Evolutionary conservation across 129 eudicot genomes (phyloP), one percentile per base, ranked within the genome.

Genomic region (Arctium lappa): DNA sequence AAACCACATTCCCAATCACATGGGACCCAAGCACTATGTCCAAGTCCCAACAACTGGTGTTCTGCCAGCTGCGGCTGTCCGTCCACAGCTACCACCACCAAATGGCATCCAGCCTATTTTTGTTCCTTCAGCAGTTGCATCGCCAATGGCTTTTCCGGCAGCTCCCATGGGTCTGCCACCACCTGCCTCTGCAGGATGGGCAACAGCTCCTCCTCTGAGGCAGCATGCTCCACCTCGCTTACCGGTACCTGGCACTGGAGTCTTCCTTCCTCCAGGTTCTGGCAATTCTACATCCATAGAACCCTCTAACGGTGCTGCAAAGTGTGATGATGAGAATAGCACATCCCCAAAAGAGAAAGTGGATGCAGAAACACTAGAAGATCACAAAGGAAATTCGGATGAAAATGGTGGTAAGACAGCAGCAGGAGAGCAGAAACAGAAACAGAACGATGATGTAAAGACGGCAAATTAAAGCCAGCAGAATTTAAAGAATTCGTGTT

Each of bases 161-260:
- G 82, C 90, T 60, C 29, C 68, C 30, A 60, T 60, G 16, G 88
- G 85, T 86, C 87, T 87, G 69, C 82, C 84, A 56, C 89, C 89
- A 6, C 89, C 92, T 8, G 46, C 89, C 32, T 82, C 89, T 56
- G 78, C 86, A 37, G 90, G 89, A 77, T 89, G 90, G 90, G 68
- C 87, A 34, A 50, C 87, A 40, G 79, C 84, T 2, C 71, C 78
- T 27, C 82, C 72, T 40, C 77, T 85, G 22, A 74, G 80, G 16
- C 79, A 86, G 84, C 88, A 84, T 74, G 86, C 89, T 46, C 80
- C 86, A 0, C 90, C 89, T 75, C 87, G 90, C 77, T 56, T 85
- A 66, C 93, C 91, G 4, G 78, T 85, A 68, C 91, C 89, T 77
- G 93, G 93, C 80, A 90, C 93, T 0, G 93, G 93, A 78, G 93